A percentile compares a stretch with the other conserved stretches of the same genome.
Evolutionary conservation across 306 rosid species (phyloP).

Genomic region (Pachyrhizus erosus): DNA sequence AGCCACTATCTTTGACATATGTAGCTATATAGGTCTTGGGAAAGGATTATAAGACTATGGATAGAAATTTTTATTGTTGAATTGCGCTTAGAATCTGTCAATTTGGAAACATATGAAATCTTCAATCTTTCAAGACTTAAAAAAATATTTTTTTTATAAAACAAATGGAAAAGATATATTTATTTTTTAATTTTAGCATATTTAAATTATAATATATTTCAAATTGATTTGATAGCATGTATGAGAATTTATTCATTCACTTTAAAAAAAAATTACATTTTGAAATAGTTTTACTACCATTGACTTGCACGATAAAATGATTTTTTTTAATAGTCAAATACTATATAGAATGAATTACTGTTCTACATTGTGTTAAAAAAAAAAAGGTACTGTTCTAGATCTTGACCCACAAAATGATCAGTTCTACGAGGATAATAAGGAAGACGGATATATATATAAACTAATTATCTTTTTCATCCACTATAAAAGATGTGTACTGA

Average conservation of each 20-base stretch:
- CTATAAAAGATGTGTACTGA: not conserved
- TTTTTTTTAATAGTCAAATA: not conserved
- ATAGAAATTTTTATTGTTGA: not conserved
- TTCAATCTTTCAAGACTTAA: conserved; percentile 10
- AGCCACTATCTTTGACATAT: conserved; percentile 41
- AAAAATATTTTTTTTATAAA: not conserved
- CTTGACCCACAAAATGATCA: not conserved
- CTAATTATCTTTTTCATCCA: not conserved
- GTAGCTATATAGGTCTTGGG: not conserved
- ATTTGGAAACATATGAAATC: conserved; percentile 21
- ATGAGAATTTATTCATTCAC: not conserved
- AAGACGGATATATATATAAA: not conserved
- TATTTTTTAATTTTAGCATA: not conserved
- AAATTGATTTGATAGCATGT: not conserved
- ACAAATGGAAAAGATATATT: not conserved
- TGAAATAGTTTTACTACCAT: not conserved
- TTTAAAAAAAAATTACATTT: not conserved
- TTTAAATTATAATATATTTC: not conserved
- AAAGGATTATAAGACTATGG: not conserved
- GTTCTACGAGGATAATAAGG: not conserved
- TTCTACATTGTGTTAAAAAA: no score
- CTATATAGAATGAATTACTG: not conserved
- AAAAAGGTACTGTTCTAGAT: no score
- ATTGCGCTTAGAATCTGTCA: conserved; percentile 5
- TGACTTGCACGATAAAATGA: not conserved